Base-by-base conservation (phyloP, 169 alveolate species). In the Plasmodium inui region DNA sequence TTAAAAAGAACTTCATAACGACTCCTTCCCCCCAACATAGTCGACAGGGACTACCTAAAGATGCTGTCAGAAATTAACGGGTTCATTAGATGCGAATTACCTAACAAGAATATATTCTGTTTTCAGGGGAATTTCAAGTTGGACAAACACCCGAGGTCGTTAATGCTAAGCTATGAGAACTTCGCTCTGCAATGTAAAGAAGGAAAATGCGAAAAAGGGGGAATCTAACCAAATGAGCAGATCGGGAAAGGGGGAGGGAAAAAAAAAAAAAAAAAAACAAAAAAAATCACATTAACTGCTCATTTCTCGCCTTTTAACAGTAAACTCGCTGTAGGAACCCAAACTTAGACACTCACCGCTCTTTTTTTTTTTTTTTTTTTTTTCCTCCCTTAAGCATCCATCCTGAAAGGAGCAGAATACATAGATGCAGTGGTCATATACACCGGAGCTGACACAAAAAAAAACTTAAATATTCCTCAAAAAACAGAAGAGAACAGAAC, bases 371-470 rank as follows among this genome's bases (percentile, higher is more conserved):
- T n/a, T 61, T 7, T 79, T 19, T 79, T 71, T 50, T 70, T 67
- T 28, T 91, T 44, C 17, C n/a, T 46, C 76, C 39, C 67, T 89
- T 46, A 71, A 91, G 95, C 95, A n/a, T 91, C 95, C 44, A 34
- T 91, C 46, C 78, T 91, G 32, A 91, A 80, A 32, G 95, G 95
- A 10, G 92, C 85, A 17, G 92, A 91, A 26, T 82, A 91, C 76
- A 73, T 91, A 19, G 95, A 91, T 41, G 95, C 92, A 26, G 95
- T 91, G 39, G 95, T 91, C 74, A 92, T 91, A 72, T 91, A 91
- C 71, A 91, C 95, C 10, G 95, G 95, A 19, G 95, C 84, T n/a
- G 95, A 91, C 53, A 91, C 95, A 34, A 91, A 91, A 74, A 91
- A 91, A 73, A 91, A 91, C 81, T 82, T 91, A 76, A 91, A 91